Base-by-base conservation (phyloP, 2,329 filamentous ascomycete species). In the Arachnomyces sp. region DNA sequence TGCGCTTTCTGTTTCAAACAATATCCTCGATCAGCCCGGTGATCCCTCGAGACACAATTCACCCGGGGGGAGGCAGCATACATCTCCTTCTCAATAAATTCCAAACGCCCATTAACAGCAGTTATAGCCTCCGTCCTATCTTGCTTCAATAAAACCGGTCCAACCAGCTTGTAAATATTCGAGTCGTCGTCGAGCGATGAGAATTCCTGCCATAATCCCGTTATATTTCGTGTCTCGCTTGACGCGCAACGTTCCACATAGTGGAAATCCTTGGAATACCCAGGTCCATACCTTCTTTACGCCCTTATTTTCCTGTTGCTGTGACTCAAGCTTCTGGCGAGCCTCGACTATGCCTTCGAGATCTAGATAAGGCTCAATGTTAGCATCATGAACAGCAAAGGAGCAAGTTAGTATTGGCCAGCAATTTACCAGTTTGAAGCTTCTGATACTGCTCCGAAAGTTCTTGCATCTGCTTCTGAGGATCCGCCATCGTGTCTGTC, bases 1-100 rank as follows among this genome's bases (percentile, higher is more conserved):
- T 74, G 17, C 81, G 72, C 55, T 78, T 77, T 57, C 79, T 83
- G 46, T 37, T 7, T 18, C 34, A 33, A 15, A 17, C 3, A 14
- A 12, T 16, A 17, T 7, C 15, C 18, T 14, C n/a, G 7, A 9
- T 18, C 20, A 34, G 25, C 20, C 28, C 20, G 13, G 18, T n/a
- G 17, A 14, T 28, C n/a, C 1, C 30, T 32, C 17, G 8, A 6
- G 18, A 25, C 28, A 28, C 11, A 28, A 41, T n/a, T n/a, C n/a
- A 14, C 32, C 9, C 29, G 14, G 11, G 13, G 7, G 13, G 12
- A n/a, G 20, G 34, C 20, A n/a, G 60, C 81, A 62, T 61, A 94
- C 88, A 96, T 92, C 60, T 98, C 90, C 56, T 90, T 86, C 49
- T 81, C 76, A 50, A 98, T 98, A 57, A 90, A 96, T 50, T 94